Evolutionary conservation across 192 early-diverging fungal genomes (phyloP), one percentile per base, ranked within the genome.

Genomic region (Dissophora globulifera): DNA sequence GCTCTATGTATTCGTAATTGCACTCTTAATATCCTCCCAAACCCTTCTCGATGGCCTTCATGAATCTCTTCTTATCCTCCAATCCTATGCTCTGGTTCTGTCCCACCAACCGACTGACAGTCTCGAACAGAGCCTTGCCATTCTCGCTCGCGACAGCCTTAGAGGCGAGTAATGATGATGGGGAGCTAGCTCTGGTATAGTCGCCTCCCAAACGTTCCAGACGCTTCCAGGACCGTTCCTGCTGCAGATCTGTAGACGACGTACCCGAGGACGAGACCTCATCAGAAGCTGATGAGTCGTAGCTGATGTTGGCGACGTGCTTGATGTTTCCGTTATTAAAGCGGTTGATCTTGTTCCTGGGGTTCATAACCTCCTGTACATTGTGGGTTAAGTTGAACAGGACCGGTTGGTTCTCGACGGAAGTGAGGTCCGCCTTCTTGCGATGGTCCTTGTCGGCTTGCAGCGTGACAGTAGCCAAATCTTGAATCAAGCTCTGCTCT

Each of bases 131-230:
- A 2, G 25, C 35, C 20, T 49, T n/a, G n/a, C 61, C 69, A 0
- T 50, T 45, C 51, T 49, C n/a, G 13, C 62, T n/a, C n/a, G n/a
- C n/a, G n/a, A n/a, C 58, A 15, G 29, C 8, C 13, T 60, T 60
- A 7, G 19, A 31, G 16, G 20, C 33, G n/a, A 67, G 35, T 57
- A 67, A 57, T 62, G 72, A 76, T 4, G 47, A 38, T 0, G 72
- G 63, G 1, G 30, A 43, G 46, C 30, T 67, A 13, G 72, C 26
- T 49, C 72, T 48, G n/a, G 19, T 67, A 27, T 76, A 76, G 43
- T 76, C 72, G 13, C 72, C 72, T 33, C 72, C 72, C 51, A 76
- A 32, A 48, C 72, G 72, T 52, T 76, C 72, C 63, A 76, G 27
- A 16, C 72, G 63, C 53, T 51, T 76, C 72, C 72, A 76, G 8